phyloP scores from a whole-genome alignment of 1,284 basidiomycete genomes.

The Taiwanofungus camphoratus region DNA sequence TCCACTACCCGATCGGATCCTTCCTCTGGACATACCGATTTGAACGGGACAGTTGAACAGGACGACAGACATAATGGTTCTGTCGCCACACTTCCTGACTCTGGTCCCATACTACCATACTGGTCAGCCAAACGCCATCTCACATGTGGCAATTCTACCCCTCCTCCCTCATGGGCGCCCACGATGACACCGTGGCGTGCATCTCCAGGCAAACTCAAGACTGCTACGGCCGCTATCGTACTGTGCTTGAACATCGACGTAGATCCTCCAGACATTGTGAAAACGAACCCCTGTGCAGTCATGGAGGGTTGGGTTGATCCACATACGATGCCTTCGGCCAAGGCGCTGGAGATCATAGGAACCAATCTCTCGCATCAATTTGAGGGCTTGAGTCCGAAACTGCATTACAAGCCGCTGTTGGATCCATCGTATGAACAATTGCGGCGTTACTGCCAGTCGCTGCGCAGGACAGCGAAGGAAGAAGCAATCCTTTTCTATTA shows the following conservation, averaged over 20 bases:
- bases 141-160: slow-evolving; percentile 81
- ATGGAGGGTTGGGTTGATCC: slow-evolving; percentile 99
- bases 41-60: slow-evolving; percentile 28
- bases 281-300: slow-evolving; percentile 94
- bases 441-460: slow-evolving; percentile 80
- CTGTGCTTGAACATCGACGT: slow-evolving; percentile 97
- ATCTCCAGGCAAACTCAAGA: slow-evolving; percentile 80
- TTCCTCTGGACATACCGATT: slow-evolving; percentile 32
- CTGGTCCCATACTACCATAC: slow-evolving; percentile 61
- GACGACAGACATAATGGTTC: slow-evolving; percentile 32
- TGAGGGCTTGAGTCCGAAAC: slow-evolving; percentile 88
- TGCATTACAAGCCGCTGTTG: slow-evolving; percentile 87
- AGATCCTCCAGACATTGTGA: slow-evolving; percentile 95
- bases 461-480: slow-evolving; percentile 88
- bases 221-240: slow-evolving; percentile 89
- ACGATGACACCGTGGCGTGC: slow-evolving; percentile 76
- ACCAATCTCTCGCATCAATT: slow-evolving; percentile 94
- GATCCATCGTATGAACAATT: slow-evolving; percentile 96
- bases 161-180: slow-evolving; percentile 55
- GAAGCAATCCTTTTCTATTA: slow-evolving; percentile 97
- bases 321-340: slow-evolving; percentile 79
- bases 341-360: slow-evolving; percentile 87
- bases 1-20: slow-evolving; percentile 39
- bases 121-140: slow-evolving; percentile 84
- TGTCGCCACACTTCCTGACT: slow-evolving; percentile 41